phyloP scores from a whole-genome alignment of 228 moss, liverwort and hornwort genomes.

The Sphagnum fallax region DNA sequence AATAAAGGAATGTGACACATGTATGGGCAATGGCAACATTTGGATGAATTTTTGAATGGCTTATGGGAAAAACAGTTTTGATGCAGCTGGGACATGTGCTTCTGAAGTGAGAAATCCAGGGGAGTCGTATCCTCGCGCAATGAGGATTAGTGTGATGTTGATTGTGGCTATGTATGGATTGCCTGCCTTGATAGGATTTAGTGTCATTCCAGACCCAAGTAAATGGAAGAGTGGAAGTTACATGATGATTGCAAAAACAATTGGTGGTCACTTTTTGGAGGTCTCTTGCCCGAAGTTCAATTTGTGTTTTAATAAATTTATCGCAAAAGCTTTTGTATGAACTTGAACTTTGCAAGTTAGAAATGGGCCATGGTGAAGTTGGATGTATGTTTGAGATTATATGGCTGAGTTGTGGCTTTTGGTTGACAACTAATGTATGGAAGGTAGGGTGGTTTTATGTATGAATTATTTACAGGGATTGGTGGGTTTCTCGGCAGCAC shows the following conservation, averaged over 20 bases:
- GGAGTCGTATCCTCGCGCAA: conserved; percentile 51
- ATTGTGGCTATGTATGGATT: conserved; percentile 29
- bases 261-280: conserved; percentile 56
- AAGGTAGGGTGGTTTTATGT: not conserved
- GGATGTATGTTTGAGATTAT: not conserved
- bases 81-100: conserved; percentile 63
- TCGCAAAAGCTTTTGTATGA: not conserved
- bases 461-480: conserved; percentile 17
- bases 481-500: conserved; percentile 54
- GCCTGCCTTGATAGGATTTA: conserved; percentile 38
- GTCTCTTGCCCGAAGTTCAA: conserved; percentile 12
- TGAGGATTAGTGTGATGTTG: conserved; percentile 16
- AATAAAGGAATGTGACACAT: no score
- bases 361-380: not conserved
- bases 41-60: not conserved
- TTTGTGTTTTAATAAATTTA: not conserved
- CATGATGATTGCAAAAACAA: conserved; percentile 31
- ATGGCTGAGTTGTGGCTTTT: not conserved
- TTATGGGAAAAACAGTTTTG: conserved; percentile 26
- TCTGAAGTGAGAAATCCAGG: conserved; percentile 66
- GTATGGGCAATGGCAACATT: no score
- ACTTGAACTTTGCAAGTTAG: no score
- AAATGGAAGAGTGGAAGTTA: conserved; percentile 40
- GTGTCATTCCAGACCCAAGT: conserved; percentile 31
- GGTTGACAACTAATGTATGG: no score